These are phyloP conservation scores for Lactarius hengduanensis DNA, from an alignment of 768 basidiomycete genomes.

Conservation along the genomic window DNA sequence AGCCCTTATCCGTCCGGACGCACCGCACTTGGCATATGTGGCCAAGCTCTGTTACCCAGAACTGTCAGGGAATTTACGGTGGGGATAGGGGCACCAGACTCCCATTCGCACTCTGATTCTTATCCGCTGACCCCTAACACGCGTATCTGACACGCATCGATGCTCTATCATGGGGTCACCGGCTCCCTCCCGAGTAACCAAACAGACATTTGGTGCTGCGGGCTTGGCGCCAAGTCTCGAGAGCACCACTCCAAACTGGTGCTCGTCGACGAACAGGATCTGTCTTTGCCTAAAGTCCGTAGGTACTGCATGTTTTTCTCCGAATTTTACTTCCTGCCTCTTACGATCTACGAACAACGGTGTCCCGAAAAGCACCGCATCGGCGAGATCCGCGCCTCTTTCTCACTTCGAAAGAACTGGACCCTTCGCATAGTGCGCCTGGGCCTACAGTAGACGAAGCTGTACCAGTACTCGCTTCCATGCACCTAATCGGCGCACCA, in stretches of 20 bases:
- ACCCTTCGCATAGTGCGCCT: slow-evolving; percentile 39
- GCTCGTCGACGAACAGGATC: slow-evolving; percentile 33
- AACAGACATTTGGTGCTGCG: slow-evolving; percentile 3
- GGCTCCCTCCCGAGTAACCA: slow-evolving; percentile 37
- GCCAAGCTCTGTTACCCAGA: no score
- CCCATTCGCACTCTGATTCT: neutral
- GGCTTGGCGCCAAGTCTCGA: slow-evolving; percentile 5
- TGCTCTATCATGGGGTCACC: slow-evolving; percentile 39
- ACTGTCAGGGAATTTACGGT: neutral
- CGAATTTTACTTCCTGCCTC: neutral
- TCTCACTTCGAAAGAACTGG: slow-evolving; percentile 35
- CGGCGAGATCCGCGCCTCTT: slow-evolving; percentile 38
- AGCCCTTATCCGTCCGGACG: neutral
- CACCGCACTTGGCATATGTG: neutral
- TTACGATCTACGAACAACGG: slow-evolving; percentile 41
- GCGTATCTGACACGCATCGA: neutral
- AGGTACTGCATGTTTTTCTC: no score
- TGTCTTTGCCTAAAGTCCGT: neutral
- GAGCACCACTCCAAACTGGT: slow-evolving; percentile 14
- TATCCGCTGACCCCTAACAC: neutral
- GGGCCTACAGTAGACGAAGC: slow-evolving; percentile 37
- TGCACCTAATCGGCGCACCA: slow-evolving; percentile 25
- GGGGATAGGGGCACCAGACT: neutral
- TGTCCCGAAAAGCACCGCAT: slow-evolving; percentile 42
- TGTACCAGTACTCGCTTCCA: slow-evolving; percentile 39